Conservation (phyloP, 257 asterid genomes). For the Striga asiatica region DNA sequence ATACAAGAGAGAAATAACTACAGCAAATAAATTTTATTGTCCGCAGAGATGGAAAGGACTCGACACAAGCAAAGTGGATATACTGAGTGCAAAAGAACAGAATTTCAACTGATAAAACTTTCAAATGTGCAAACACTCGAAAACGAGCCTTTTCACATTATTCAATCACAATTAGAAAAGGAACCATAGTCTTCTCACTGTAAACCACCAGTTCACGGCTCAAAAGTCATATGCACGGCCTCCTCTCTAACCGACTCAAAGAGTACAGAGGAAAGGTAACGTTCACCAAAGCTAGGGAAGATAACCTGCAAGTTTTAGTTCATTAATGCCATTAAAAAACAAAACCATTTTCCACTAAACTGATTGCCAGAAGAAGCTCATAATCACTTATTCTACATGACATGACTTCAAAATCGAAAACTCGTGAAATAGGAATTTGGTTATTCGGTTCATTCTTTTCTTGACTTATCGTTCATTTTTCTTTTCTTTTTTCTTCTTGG, state of each 20-base stretch:
- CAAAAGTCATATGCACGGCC: conserved; percentile 73
- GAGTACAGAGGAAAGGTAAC: conserved; percentile 78
- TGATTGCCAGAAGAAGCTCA: too few species aligned
- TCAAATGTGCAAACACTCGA: background rate
- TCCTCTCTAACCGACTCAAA: conserved; percentile 66
- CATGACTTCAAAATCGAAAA: too few species aligned
- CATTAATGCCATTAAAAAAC: background rate
- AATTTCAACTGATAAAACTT: background rate
- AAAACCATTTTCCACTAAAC: too few species aligned
- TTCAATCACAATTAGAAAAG: background rate
- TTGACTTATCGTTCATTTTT: too few species aligned
- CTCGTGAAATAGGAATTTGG: too few species aligned
- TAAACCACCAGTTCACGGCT: conserved; percentile 30
- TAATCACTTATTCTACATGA: too few species aligned
- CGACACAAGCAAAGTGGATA: too few species aligned
- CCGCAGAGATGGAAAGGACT: too few species aligned
- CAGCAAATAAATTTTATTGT: too few species aligned
- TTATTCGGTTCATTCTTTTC: too few species aligned
- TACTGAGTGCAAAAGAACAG: background rate
- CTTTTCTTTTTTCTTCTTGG: too few species aligned
- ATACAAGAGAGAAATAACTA: too few species aligned
- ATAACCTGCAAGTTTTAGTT: conserved; percentile 36
- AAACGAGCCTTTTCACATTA: background rate
- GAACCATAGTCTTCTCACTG: background rate
- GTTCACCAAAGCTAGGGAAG: conserved; percentile 90